phyloP scores from a whole-genome alignment of 495 filamentous ascomycete species.

The Penicillium goetzii region DNA sequence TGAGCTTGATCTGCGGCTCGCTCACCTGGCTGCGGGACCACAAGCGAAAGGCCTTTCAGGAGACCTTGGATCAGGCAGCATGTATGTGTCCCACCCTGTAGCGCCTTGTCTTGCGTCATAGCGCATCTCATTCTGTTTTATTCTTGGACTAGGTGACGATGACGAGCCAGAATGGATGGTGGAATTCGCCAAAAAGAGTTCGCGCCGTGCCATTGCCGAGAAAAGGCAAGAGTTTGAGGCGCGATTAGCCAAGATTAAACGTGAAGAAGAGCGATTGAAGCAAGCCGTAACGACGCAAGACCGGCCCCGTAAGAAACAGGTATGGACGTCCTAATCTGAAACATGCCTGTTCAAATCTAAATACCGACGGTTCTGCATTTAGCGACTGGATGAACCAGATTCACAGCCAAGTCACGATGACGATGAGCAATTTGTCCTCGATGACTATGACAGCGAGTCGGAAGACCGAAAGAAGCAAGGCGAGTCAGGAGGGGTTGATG shows the following conservation, averaged over 20 bases:
- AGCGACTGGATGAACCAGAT: slow-evolving; percentile 41
- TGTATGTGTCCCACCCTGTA: slow-evolving; percentile 29
- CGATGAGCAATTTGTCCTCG: slow-evolving; percentile 75
- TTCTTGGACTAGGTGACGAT: slow-evolving; percentile 48
- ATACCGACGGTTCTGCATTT: slow-evolving; percentile 4
- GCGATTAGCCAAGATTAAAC: slow-evolving; percentile 67
- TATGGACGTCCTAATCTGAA: slow-evolving; percentile 27
- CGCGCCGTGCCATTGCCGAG: slow-evolving; percentile 64
- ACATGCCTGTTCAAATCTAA: not conserved
- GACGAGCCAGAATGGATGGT: slow-evolving; percentile 91
- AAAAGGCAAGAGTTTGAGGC: slow-evolving; percentile 72
- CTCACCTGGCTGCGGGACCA: slow-evolving; percentile 92
- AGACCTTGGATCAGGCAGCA: slow-evolving; percentile 42
- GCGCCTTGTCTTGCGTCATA: not conserved
- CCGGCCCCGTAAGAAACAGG: slow-evolving; percentile 54
- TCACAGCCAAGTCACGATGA: slow-evolving; percentile 48
- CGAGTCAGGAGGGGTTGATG: slow-evolving; percentile 34
- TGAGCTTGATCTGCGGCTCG: slow-evolving; percentile 91
- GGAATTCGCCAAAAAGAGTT: slow-evolving; percentile 70
- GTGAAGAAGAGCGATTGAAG: slow-evolving; percentile 67
- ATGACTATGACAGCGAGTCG: slow-evolving; percentile 76
- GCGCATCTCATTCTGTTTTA: slow-evolving; percentile 15
- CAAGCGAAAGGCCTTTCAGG: slow-evolving; percentile 69
- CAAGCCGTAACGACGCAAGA: slow-evolving; percentile 49
- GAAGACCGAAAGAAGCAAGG: slow-evolving; percentile 42